phyloP scores from a whole-genome alignment of 1,284 basidiomycete genomes.

The Ceraceosorus guamensis region DNA sequence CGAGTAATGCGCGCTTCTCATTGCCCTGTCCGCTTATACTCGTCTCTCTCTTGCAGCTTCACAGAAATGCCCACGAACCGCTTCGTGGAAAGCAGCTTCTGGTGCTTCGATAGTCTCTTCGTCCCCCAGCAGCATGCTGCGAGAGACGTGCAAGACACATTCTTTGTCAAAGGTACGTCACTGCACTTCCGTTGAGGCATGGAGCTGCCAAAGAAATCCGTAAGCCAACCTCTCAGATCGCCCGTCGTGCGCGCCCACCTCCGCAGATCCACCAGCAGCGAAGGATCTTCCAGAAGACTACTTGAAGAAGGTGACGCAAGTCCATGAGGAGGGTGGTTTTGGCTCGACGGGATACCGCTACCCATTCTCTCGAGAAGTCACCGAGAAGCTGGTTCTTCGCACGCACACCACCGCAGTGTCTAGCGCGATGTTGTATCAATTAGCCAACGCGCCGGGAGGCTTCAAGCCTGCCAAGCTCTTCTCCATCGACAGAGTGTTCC shows the following conservation, averaged over 20 bases:
- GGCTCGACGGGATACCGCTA: slow-evolving; percentile 96
- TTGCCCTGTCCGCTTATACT: neutral
- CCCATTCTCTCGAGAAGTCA: slow-evolving; percentile 89
- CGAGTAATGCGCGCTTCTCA: too few relatives aligned
- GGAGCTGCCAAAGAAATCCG: too few relatives aligned
- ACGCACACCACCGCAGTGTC: slow-evolving; percentile 97
- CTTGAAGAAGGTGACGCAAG: slow-evolving; percentile 76
- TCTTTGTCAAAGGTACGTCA: slow-evolving; percentile 68
- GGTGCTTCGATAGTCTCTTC: slow-evolving; percentile 98
- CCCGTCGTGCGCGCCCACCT: too few relatives aligned
- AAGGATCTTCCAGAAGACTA: slow-evolving; percentile 74
- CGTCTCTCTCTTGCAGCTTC: slow-evolving; percentile 55
- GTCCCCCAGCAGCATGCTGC: slow-evolving; percentile 99
- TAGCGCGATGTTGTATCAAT: slow-evolving; percentile 76
- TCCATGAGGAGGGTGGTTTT: slow-evolving; percentile 84
- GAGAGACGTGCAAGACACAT: slow-evolving; percentile 95
- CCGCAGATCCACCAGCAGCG: slow-evolving; percentile 66
- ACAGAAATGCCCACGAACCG: slow-evolving; percentile 98
- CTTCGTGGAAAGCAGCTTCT: slow-evolving; percentile 97
- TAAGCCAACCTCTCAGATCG: too few relatives aligned
- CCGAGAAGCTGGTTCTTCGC: slow-evolving; percentile 80
- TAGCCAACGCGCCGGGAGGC: slow-evolving; percentile 63
- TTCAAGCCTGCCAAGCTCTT: slow-evolving; percentile 96
- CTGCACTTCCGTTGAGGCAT: too few relatives aligned
- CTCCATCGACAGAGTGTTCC: slow-evolving; percentile 96